Base-by-base conservation (phyloP, 805 yeast genomes). In the Teunomyces barrocoloradensis region DNA sequence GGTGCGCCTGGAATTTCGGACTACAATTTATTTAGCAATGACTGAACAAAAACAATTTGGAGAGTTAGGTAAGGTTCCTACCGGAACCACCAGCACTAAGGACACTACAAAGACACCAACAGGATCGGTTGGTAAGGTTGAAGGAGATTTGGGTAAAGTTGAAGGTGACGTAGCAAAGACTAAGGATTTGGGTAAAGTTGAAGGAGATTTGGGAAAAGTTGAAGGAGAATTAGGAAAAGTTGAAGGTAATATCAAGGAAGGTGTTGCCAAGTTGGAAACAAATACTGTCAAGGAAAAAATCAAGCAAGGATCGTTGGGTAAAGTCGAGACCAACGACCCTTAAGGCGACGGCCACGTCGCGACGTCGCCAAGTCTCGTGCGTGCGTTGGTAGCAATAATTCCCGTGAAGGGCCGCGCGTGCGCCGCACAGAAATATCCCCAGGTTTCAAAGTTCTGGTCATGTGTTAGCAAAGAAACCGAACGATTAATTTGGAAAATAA, bases 1-100 rank as follows among this genome's bases (percentile, higher is more conserved):
- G 9, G 34, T 32, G 15, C 15, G 34, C 17, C 18, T 10, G 4
- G 34, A 32, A 13, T 32, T 10, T 9, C 4, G 34, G 34, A 11
- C 34, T 25, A 25, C 27, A 25, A 7, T 21, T 21, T 21, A 25
- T 25, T 32, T 17, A 9, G 34, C 12, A 7, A 46, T 46, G 49
- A 30, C 49, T 10, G 36, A 37, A 38, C 30, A 10, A 42, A 29
- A 37, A 38, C 30, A 10, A 39, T 49, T 49, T 38, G 52, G 52
- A 18, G 49, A 49, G 29, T 39, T 49, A 12, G 52, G 52, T n/a
- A 42, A 49, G 25, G 35, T 49, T 20, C 43, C 34, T 5, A 10
- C 23, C 2, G 43, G 33, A 28, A 37, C 45, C 10, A 45, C 45
- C 25, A 37, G 20, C 40, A 41, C 53, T 29, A 47, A 45, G 1